Evolutionary conservation across 495 filamentous ascomycete genomes (phyloP).

Genomic region (Elaphomyces granulatus): DNA sequence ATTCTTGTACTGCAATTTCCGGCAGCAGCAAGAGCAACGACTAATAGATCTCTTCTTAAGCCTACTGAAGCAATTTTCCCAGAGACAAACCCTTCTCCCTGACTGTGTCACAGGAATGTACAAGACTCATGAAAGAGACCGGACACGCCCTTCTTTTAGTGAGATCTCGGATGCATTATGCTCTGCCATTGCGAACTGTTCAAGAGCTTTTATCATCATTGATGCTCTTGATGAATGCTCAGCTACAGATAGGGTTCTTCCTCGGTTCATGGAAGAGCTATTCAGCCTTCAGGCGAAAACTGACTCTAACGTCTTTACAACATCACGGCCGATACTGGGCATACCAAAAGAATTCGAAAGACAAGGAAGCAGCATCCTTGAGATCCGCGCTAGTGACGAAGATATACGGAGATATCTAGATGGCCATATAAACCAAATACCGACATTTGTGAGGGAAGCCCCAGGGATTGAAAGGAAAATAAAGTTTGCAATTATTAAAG

Average conservation of each 20-base stretch:
- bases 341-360: conserved; percentile 15
- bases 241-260: conserved; percentile 13
- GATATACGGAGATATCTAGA: conserved; percentile 22
- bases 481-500: conserved; percentile 10
- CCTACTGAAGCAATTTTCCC: conserved; percentile 18
- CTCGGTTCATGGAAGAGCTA: conserved; percentile 16
- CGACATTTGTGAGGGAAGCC: conserved; percentile 10
- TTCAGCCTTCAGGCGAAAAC: conserved; percentile 14
- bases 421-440: conserved; percentile 15
- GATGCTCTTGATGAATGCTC: conserved; percentile 34
- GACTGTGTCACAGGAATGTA: conserved; percentile 11
- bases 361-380: conserved; percentile 10
- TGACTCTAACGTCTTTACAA: conserved; percentile 16
- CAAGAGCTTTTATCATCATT: conserved; percentile 25
- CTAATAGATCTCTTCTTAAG: conserved; percentile 9
- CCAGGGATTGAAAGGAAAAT: conserved; percentile 13
- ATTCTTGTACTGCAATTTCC: conserved; percentile 30
- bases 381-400: conserved; percentile 17
- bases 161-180: conserved; percentile 13
- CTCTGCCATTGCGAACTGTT: conserved; percentile 7
- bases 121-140: conserved; percentile 3
- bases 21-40: conserved; percentile 14
- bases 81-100: conserved; percentile 9
- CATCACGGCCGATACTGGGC: conserved; percentile 16
- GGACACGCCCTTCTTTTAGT: conserved; percentile 11